Base-by-base conservation (phyloP, 352 stramenopile species). In the Peronosclerospora sorghi region DNA sequence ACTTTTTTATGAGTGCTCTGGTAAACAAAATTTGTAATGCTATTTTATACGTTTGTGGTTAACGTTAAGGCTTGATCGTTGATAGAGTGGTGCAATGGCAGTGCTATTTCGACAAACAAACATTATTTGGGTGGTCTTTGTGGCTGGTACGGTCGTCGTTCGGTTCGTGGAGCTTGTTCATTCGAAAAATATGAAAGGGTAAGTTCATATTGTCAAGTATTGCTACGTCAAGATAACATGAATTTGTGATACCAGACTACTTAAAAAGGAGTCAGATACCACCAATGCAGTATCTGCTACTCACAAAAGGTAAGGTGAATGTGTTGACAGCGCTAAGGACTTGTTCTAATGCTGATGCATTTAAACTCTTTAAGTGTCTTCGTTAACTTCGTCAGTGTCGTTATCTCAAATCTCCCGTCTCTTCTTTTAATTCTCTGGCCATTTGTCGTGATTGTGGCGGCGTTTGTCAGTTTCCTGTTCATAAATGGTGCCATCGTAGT, bases 91-190 rank as follows among this genome's bases (percentile, higher is more conserved):
- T 18, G 76, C 62, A 5, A 41, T 70, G 0, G 81, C 82, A 0
- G 77, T 96, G 26, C 40, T 92, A 15, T 90, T 94, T 32, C 81
- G 86, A 1, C 86, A 96, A 52, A 96, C 82, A 6, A 96, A 96
- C 37, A 89, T 93, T 32, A 48, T 96, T 2, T 96, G 86, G 86
- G 79, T 95, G 0, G 42, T 77, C 1, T 96, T 96, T 56, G 75
- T 90, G 2, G 63, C 86, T 7, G 84, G 81, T 8, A 77, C 65
- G 0, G 38, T 86, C 8, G 59, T 90, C 17, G 77, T 92, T 35
- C 69, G 73, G 8, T 81, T 56, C 23, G 61, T 82, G 0, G 80
- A 92, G 48, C 39, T 72, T n/a, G 72, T 61, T 9, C 74, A 90
- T 29, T 56, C 59, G 7, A 73, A 63, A 15, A 66, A 56, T 32